phyloP scores from a whole-genome alignment of 1,139 yeast species.

The Casaregolazyma suthepensis region DNA sequence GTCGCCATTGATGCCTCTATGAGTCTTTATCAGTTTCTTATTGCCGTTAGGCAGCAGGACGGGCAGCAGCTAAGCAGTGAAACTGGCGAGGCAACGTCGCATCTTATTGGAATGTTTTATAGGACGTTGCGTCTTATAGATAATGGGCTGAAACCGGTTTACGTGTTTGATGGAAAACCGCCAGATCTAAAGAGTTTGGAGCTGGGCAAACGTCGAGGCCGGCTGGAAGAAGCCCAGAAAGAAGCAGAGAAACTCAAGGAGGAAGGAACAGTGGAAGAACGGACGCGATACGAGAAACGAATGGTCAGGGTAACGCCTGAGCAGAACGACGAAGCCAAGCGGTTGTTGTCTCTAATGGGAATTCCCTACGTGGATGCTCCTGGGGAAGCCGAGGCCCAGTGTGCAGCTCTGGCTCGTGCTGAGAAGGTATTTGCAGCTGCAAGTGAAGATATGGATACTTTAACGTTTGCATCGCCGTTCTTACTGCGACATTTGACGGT shows the following conservation, averaged over 20 bases:
- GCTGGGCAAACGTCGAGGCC: conserved; percentile 72
- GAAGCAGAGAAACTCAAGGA: conserved; percentile 69
- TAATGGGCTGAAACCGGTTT: conserved; percentile 89
- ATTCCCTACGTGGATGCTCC: conserved; percentile 92
- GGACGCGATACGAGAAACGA: conserved; percentile 74
- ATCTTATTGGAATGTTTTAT: conserved; percentile 91
- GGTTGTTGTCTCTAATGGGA: conserved; percentile 79
- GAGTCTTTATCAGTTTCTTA: conserved; percentile 90
- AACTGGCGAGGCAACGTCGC: conserved; percentile 88
- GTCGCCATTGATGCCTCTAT: conserved; percentile 85
- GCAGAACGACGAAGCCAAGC: conserved; percentile 91
- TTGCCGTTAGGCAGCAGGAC: conserved; percentile 94
- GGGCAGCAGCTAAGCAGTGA: conserved; percentile 91
- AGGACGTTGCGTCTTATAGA: conserved; percentile 85
- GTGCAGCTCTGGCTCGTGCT: conserved; percentile 83
- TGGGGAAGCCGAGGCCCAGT: conserved; percentile 97
- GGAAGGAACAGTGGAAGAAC: conserved; percentile 71
- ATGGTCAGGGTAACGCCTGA: conserved; percentile 82
- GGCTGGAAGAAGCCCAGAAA: conserved; percentile 78
- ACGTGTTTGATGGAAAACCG: conserved; percentile 95
- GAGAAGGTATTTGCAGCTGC: conserved; percentile 94
- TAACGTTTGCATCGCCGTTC: conserved; percentile 83
- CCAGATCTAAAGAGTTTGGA: conserved; percentile 91
- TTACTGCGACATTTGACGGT: conserved; percentile 85
- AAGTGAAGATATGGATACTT: conserved; percentile 97